phyloP scores from a whole-genome alignment of 441 rosid genomes.

The Adansonia rubrostipa region DNA sequence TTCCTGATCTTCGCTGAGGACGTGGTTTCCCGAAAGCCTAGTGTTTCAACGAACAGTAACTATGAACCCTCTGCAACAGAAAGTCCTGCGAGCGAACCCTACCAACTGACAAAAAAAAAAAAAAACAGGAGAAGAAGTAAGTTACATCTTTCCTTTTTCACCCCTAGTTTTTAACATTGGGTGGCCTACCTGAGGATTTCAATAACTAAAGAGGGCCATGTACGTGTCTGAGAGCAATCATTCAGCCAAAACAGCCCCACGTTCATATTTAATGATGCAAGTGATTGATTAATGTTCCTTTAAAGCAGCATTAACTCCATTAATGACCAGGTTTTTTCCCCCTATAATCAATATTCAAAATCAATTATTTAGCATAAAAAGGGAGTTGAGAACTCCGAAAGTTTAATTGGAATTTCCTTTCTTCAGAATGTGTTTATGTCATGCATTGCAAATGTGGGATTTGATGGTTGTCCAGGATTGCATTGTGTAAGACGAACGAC shows the following conservation, averaged over 20 bases:
- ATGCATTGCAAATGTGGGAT: no score
- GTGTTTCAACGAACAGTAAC: not conserved
- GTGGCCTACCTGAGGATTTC: not conserved
- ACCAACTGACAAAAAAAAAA: not conserved
- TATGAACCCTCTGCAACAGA: not conserved
- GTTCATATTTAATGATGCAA: constrained; percentile 11
- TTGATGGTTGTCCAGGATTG: not conserved
- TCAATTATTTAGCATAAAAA: not conserved
- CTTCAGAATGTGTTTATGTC: not conserved
- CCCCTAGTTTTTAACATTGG: not conserved
- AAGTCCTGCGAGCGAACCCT: not conserved
- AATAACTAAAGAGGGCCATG: not conserved
- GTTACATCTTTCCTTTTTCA: not conserved
- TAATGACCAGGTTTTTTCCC: no score
- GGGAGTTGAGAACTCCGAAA: not conserved
- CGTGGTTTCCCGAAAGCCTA: not conserved
- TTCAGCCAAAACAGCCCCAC: constrained; percentile 1
- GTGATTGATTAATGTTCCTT: not conserved
- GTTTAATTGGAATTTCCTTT: not conserved
- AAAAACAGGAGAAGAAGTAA: not conserved
- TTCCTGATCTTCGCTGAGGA: not conserved
- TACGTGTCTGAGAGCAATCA: constrained; percentile 4
- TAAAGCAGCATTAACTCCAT: not conserved
- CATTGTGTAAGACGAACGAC: not conserved
- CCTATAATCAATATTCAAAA: not conserved